These are phyloP conservation scores for Lipomyces starkeyi DNA, from an alignment of 805 yeast species.

Conservation along the genomic window DNA sequence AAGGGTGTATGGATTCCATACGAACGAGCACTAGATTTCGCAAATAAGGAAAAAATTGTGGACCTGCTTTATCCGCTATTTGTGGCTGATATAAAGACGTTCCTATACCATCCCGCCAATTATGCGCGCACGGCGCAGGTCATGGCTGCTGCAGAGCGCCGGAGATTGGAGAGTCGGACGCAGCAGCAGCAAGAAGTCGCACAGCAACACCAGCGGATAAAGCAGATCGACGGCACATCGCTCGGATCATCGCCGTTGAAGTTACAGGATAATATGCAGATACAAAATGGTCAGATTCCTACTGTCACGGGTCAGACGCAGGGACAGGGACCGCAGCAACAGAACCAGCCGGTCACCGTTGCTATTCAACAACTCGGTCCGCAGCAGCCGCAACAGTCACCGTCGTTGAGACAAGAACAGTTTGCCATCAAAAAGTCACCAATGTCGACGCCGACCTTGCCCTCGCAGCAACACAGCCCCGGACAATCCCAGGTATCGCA, in stretches of 20 bases:
- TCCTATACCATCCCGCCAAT: constrained; percentile 47
- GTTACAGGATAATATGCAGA: constrained; percentile 6
- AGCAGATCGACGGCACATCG: neutral
- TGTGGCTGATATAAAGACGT: constrained; percentile 69
- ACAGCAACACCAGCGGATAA: constrained; percentile 19
- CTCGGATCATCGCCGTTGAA: constrained; percentile 6
- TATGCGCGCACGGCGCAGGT: constrained; percentile 46
- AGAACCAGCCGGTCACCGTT: neutral
- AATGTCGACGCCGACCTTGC: constrained; percentile 10
- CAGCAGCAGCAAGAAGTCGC: constrained; percentile 21
- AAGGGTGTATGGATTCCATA: constrained; percentile 93
- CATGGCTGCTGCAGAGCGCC: constrained; percentile 44
- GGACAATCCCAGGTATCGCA: neutral
- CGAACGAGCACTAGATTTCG: constrained; percentile 81
- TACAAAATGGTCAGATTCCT: neutral
- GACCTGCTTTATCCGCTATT: constrained; percentile 71
- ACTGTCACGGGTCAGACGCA: neutral
- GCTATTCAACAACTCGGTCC: neutral
- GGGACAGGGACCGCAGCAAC: constrained; percentile 7
- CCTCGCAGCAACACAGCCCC: constrained; percentile 6
- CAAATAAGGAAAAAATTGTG: constrained; percentile 77
- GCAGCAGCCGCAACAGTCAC: constrained; percentile 9
- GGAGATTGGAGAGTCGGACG: constrained; percentile 37
- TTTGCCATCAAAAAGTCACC: neutral
- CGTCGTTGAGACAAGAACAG: constrained; percentile 12